phyloP scores from a whole-genome alignment of 2,329 filamentous ascomycete genomes.

The Botrytis fabae region DNA sequence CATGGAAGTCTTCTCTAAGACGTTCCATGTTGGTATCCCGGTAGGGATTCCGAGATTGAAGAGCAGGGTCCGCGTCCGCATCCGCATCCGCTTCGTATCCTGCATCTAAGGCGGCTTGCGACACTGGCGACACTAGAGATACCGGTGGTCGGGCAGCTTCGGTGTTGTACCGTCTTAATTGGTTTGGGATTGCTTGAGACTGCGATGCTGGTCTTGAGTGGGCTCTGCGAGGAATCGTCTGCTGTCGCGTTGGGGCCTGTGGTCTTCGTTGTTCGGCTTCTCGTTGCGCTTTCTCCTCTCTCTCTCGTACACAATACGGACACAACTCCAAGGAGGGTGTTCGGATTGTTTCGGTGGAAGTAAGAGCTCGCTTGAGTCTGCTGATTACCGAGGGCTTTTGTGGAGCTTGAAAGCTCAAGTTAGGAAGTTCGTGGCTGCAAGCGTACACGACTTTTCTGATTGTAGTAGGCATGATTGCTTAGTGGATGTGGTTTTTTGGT shows the following conservation, averaged over 20 bases:
- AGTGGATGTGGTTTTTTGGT: not conserved
- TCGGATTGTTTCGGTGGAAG: not conserved
- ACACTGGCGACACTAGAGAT: too few species aligned
- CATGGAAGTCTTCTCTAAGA: not conserved
- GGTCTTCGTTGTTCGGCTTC: not conserved
- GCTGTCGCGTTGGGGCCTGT: not conserved
- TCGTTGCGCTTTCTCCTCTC: not conserved
- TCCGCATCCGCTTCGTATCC: too few species aligned
- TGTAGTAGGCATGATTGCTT: not conserved
- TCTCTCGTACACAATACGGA: not conserved
- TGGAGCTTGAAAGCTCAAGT: not conserved
- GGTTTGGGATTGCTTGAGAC: fast-evolving
- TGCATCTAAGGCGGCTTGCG: too few species aligned
- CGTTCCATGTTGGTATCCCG: not conserved
- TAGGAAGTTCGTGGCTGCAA: not conserved
- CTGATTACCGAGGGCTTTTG: not conserved
- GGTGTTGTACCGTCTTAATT: not conserved
- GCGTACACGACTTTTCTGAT: not conserved
- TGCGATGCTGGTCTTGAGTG: too few species aligned
- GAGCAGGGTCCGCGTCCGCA: not conserved
- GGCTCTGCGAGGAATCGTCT: not conserved
- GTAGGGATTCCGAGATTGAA: not conserved
- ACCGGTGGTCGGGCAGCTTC: not conserved
- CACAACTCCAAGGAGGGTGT: not conserved
- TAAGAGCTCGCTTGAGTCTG: not conserved